Evolutionary conservation across 148 eudicot species (phyloP).

Genomic region (Silene uniflora): DNA sequence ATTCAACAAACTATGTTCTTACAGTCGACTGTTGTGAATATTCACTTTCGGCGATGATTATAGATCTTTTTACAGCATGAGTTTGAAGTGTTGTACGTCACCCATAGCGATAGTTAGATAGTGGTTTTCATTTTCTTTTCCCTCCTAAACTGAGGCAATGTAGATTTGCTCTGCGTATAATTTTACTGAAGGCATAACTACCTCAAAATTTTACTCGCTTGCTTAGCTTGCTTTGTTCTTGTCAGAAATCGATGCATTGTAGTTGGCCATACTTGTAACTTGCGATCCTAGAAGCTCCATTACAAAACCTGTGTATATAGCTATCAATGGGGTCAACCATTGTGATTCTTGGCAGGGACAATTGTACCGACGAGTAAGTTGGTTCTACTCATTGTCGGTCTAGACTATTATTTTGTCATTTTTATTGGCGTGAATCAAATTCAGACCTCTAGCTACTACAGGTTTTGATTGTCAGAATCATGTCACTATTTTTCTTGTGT

Average conservation of each 20-base stretch:
- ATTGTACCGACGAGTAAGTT: too few relatives aligned
- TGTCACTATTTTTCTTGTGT: too few relatives aligned
- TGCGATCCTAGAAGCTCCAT: neutral
- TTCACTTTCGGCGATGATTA: slow-evolving; percentile 77
- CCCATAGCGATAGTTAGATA: neutral
- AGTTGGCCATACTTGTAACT: neutral
- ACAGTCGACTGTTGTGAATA: slow-evolving; percentile 87
- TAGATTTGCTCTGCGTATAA: neutral
- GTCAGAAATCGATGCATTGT: neutral
- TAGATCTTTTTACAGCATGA: neutral
- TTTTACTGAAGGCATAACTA: neutral
- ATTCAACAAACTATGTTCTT: slow-evolving; percentile 76
- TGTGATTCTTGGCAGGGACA: too few relatives aligned
- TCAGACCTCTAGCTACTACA: too few relatives aligned
- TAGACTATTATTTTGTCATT: too few relatives aligned
- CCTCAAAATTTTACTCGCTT: neutral
- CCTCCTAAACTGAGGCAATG: neutral
- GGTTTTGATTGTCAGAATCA: too few relatives aligned
- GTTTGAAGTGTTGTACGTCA: neutral
- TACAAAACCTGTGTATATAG: neutral
- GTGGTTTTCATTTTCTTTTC: neutral
- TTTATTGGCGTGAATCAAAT: too few relatives aligned
- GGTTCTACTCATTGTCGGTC: too few relatives aligned
- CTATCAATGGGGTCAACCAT: too few relatives aligned
- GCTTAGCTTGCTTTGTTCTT: neutral